Base-by-base conservation (phyloP, 805 yeast species). In the Metschnikowia colocasiae region DNA sequence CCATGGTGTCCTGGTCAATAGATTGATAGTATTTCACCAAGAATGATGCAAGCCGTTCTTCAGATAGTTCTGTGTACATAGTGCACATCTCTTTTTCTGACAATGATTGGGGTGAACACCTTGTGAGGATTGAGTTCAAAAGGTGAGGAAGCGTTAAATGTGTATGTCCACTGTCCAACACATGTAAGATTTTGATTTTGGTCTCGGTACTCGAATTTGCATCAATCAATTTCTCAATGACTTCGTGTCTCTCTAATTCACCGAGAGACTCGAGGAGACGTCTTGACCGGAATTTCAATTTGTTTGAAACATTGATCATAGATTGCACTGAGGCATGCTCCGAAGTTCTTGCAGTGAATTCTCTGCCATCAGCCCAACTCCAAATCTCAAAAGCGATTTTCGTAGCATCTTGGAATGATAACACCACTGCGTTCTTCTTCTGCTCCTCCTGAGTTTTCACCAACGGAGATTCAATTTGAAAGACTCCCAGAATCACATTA, bases 111-210 rank as follows among this genome's bases (percentile, higher is more conserved):
- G 75, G 71, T 26, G 61, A 58, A 45, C 79, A 69, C 49, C 85
- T 67, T 8, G 80, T 68, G 19, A 64, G 59, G 27, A 85, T 71
- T 0, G 87, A 71, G 47, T 78, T 73, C 54, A 87, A 71, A 4
- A 90, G 67, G 55, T 79, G 76, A 0, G 95, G 91, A 12, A 89
- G 68, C 0, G 95, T 85, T 4, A 79, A 57, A 47, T 82, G 86
- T 0, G 95, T 86, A 53, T 87, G 79, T 6, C 95, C 85, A 0
- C 94, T 92, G 65, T 91, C 97, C 41, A 91, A 67, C 2, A 86
- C 83, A 61, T 87, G 89, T n/a, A 87, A 63, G 1, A 87, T 59
- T 54, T 83, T 85, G 56, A 81, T 76, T 22, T 58, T 59, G 7
- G 61, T 31, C 0, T 51, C 46, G 10, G 47, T 40, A 4, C 36